These are phyloP conservation scores for Boletus vinaceobasis DNA, from an alignment of 768 basidiomycete genomes.

Conservation along the genomic window DNA sequence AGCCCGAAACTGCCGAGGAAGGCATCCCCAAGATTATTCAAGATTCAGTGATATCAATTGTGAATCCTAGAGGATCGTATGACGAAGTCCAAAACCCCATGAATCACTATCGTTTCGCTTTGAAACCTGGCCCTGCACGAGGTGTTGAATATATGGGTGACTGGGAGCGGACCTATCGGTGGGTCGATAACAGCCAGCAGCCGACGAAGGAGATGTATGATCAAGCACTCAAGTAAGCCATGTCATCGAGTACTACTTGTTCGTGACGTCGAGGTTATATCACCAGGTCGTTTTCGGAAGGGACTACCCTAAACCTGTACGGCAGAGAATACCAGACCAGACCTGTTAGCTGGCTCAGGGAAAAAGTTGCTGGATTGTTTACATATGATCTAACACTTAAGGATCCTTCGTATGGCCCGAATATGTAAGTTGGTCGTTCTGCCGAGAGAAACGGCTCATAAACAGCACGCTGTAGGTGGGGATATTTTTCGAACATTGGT, in stretches of 20 bases:
- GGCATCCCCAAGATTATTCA: conserved; percentile 8
- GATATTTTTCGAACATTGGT: conserved; percentile 11
- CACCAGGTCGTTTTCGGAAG: conserved; percentile 3
- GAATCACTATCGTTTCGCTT: conserved; percentile 10
- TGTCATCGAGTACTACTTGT: neutral
- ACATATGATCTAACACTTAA: conserved; percentile 10
- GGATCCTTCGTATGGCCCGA: conserved; percentile 12
- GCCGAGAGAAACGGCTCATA: neutral
- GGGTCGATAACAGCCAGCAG: neutral
- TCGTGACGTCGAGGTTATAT: neutral
- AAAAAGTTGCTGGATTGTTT: conserved; percentile 12
- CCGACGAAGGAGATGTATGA: conserved; percentile 12
- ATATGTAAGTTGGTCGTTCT: conserved; percentile 8
- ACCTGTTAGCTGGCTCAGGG: conserved; percentile 16
- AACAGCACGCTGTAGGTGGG: conserved; percentile 8
- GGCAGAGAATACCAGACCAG: neutral
- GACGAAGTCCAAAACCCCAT: conserved; percentile 5
- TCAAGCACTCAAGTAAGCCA: conserved; percentile 8
- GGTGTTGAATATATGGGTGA: conserved; percentile 1
- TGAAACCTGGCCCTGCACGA: neutral
- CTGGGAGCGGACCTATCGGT: conserved; percentile 16
- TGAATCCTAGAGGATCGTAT: neutral
- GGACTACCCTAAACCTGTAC: neutral
- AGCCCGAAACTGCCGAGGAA: neutral
- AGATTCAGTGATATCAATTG: neutral